phyloP scores from a whole-genome alignment of 1,139 yeast genomes.

The Hansenula sp. region DNA sequence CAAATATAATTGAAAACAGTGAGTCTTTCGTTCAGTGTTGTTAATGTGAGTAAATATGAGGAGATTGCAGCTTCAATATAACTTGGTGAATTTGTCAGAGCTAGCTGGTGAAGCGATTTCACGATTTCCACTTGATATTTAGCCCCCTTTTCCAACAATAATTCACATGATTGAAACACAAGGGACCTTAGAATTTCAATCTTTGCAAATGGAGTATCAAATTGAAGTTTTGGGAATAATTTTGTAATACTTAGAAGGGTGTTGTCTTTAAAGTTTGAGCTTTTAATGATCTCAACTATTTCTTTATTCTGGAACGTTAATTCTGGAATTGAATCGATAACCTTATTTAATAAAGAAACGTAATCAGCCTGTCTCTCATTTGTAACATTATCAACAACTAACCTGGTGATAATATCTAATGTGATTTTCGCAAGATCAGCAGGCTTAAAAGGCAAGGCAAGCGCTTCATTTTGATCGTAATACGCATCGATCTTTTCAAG shows the following conservation, averaged over 20 bases:
- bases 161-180: slow-evolving; percentile 14
- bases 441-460: slow-evolving; percentile 38
- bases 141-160: slow-evolving; percentile 9
- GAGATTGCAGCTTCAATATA: slow-evolving; percentile 61
- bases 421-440: slow-evolving; percentile 42
- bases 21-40: slow-evolving; percentile 34
- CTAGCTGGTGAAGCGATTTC: slow-evolving; percentile 16
- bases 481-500: slow-evolving; percentile 27
- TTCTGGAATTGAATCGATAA: slow-evolving; percentile 47
- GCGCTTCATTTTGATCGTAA: slow-evolving; percentile 28
- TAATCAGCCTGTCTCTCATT: slow-evolving; percentile 24
- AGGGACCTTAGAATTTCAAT: slow-evolving; percentile 15
- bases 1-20: slow-evolving; percentile 54
- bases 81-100: slow-evolving; percentile 24
- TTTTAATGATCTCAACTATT: slow-evolving; percentile 9
- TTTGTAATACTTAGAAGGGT: slow-evolving; percentile 12
- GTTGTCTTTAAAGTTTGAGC: slow-evolving; percentile 4
- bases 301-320: slow-evolving; percentile 18
- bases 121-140: slow-evolving; percentile 21
- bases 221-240: slow-evolving; percentile 15
- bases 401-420: slow-evolving; percentile 31
- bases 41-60: slow-evolving; percentile 39
- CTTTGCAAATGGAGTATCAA: slow-evolving; percentile 15
- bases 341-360: slow-evolving; percentile 37
- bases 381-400: slow-evolving; percentile 30